These are phyloP conservation scores for Cystofilobasidium capitatum DNA, from an alignment of 768 basidiomycete species.

Conservation along the genomic window DNA sequence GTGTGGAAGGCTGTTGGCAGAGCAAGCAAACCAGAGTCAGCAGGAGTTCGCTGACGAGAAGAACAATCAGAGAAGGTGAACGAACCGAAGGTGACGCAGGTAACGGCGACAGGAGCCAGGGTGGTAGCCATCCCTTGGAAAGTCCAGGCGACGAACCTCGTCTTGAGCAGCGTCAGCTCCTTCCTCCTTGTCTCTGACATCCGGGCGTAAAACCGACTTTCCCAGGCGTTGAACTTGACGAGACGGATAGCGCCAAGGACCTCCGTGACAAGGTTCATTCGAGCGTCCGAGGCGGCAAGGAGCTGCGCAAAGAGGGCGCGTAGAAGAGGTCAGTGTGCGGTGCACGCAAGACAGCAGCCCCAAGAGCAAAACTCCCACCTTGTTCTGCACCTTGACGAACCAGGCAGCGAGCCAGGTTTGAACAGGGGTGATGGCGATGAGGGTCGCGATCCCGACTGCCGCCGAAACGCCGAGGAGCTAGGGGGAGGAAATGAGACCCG, in stretches of 20 bases:
- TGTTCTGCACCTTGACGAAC: constrained; percentile 31
- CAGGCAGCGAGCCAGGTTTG: constrained; percentile 34
- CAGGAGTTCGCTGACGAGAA: no score
- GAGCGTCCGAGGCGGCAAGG: constrained; percentile 41
- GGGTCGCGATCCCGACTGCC: constrained; percentile 30
- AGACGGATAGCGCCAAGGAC: constrained; percentile 41
- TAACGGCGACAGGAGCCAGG: constrained; percentile 28
- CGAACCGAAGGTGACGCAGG: constrained; percentile 27
- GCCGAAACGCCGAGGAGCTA: constrained; percentile 31
- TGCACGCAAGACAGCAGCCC: not conserved
- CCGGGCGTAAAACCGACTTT: constrained; percentile 39
- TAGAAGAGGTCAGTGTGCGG: not conserved
- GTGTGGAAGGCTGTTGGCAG: constrained; percentile 34
- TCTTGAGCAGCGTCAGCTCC: constrained; percentile 38
- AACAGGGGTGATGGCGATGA: constrained; percentile 34
- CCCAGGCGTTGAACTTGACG: constrained; percentile 37
- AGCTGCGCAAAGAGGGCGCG: constrained; percentile 26
- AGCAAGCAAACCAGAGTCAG: constrained; percentile 28
- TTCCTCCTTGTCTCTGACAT: constrained; percentile 37
- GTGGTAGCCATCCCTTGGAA: constrained; percentile 27
- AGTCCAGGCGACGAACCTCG: constrained; percentile 35
- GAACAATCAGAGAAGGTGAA: not conserved
- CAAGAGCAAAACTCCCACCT: not conserved
- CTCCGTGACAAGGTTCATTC: constrained; percentile 42
- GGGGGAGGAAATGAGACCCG: constrained; percentile 27